Base-by-base conservation (phyloP, 495 filamentous ascomycete species). In the Sordaria brevicollis region DNA sequence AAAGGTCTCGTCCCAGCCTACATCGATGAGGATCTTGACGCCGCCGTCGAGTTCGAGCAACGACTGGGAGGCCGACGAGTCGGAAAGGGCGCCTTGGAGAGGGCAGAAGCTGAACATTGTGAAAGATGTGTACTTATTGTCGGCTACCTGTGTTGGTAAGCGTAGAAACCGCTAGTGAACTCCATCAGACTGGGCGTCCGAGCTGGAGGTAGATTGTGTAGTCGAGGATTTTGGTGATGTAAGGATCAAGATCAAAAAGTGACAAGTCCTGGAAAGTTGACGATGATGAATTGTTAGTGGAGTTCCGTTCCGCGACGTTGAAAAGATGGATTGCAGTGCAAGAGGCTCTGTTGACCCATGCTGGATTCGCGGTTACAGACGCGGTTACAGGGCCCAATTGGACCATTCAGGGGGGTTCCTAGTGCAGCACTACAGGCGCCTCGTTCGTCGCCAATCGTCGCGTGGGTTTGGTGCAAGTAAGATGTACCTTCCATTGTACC, bases 41-140 rank as follows among this genome's bases (percentile, higher is more conserved):
- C 94, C 95, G 57, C 94, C 94, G 83, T 98, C 95, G 65, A 99
- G 89, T 83, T 98, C 96, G 57, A 99, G 83, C 9, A 99, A 86
- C 13, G 96, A 98, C 78, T 97, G 94, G 69, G 92, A 95, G 38
- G 96, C 95, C 43, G 88, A 84, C 8, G 92, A 96, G 62, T 89
- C 86, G 7, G 92, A 94, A 73, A 94, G 93, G 19, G 94, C 96
- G 73, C 95, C 96, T 49, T 95, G 90, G 62, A 99, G 82, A 19
- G 96, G 89, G 71, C 91, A 96, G 81, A 98, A 97, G 70, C 89
- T 96, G 83, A 99, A 97, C 95, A 99, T 99, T 62, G 70, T 67
- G 62, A 37, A 19, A 35, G 25, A 25, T 39, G 57, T 19, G 36
- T 9, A 31, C 33, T 31, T 71, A 8, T 39, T 49, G 6, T 21